Evolutionary conservation across 2,329 filamentous ascomycete genomes (phyloP), one percentile per base, ranked within the genome.

Genomic region (Talaromyces sp.): DNA sequence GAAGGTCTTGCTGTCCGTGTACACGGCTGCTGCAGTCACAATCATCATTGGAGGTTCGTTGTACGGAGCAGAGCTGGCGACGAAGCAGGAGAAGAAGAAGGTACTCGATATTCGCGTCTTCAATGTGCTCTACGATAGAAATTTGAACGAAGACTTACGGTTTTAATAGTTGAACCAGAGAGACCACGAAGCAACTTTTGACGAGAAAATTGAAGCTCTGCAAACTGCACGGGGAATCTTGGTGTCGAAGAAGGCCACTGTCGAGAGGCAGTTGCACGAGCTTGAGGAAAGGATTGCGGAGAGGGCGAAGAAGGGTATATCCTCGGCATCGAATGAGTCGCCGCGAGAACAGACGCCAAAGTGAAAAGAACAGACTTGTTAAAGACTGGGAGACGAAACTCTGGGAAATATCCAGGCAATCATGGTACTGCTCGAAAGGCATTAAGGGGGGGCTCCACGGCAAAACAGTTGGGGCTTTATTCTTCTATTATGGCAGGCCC

Each of bases 31-130:
- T 2, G 77, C 86, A 17, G 77, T 81, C 9, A 77, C 80, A 15
- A 78, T 84, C 48, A 84, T 83, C 1, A 79, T 80, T 6, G 78
- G 78, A 1, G 84, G 84, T 53, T 77, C 82, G 5, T 76, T 81
- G 61, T 86, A 84, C 64, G 84, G 84, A 22, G 84, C 84, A 19
- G 78, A 79, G 6, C 62, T 86, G 60, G 85, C 85, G 67, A 79
- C 76, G 3, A 70, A 77, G 33, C 73, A 78, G 61, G 79, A 85
- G 52, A 69, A 74, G 37, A 75, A 76, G 56, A 69, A 83, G 75
- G 83, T 85, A 71, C 19, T 50, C 21, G 3, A 15, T 25, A 43
- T 11, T 19, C 36, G 33, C 19, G 15, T 36, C 33, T 35, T 45
- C 28, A 46, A 36, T 28, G 8, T 17, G 19, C n/a, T 39, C 39